A percentile compares a stretch with the other conserved stretches of the same genome.
Conservation (phyloP, 2,329 filamentous ascomycete species). For the Colletotrichum agaves region DNA sequence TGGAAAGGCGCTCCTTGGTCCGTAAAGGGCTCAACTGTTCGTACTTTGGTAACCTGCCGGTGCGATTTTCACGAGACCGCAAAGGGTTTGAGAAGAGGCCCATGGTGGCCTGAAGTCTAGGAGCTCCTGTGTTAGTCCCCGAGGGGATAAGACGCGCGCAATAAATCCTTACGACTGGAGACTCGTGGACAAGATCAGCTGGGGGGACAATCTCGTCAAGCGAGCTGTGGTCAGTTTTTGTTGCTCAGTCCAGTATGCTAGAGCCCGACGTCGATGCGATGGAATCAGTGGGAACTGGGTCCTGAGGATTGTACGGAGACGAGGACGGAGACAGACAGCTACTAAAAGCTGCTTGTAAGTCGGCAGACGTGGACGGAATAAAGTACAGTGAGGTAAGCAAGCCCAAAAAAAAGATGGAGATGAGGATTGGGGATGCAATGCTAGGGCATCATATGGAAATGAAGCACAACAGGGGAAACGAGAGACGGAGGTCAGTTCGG, state of each 20-base stretch:
- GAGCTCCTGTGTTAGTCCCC: constrained; percentile 4
- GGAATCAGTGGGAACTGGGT: constrained; percentile 10
- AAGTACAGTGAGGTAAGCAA: constrained; percentile 15
- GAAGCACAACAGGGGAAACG: constrained; percentile 33
- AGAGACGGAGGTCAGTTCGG: constrained; percentile 30
- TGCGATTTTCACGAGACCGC: constrained; percentile 57
- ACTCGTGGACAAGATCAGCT: not conserved
- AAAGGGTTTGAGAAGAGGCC: constrained; percentile 60
- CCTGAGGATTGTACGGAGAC: constrained; percentile 9
- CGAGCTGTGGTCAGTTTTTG: not conserved
- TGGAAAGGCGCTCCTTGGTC: constrained; percentile 62
- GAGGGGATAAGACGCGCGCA: not conserved
- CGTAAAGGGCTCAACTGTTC: constrained; percentile 49
- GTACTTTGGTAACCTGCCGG: constrained; percentile 60
- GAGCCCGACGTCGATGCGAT: constrained; percentile 1
- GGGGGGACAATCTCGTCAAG: not conserved
- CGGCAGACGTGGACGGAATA: constrained; percentile 17
- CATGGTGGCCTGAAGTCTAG: constrained; percentile 51
- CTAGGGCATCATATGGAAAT: constrained; percentile 37
- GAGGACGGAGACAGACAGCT: constrained; percentile 7
- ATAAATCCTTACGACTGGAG: constrained; percentile 20
- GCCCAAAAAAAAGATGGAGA: constrained; percentile 28
- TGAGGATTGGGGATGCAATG: constrained; percentile 27
- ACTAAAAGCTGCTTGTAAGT: constrained; percentile 13
- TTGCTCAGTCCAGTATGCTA: not conserved